Evolutionary conservation across 2,329 filamentous ascomycete genomes (phyloP), one percentile per base, ranked within the genome.

Genomic region (Pseudogymnoascus sp.): DNA sequence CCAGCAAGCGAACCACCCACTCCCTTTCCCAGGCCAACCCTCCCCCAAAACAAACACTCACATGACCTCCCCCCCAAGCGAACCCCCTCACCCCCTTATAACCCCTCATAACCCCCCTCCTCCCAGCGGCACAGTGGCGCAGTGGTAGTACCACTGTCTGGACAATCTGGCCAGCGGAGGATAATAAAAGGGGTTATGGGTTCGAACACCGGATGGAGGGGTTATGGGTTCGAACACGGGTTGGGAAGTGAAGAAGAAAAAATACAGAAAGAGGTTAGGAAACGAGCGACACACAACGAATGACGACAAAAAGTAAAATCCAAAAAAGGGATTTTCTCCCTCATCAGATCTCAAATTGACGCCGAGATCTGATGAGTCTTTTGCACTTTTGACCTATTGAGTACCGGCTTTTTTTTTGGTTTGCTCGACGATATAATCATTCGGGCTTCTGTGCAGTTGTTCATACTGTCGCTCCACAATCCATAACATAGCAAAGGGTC

Each of bases 151-250:
- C 45, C 45, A 52, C 27, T 52, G 45, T 52, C 45, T 15, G 45
- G n/a, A 52, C 45, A 52, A 52, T 52, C 45, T 52, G 45, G 45
- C 45, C 45, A 52, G 45, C 45, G 45, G 27, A 52, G 45, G 45
- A 31, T n/a, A n/a, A n/a, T n/a, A n/a, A 31, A 31, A 13, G 18
- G 40, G 45, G 45, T 52, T 52, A 18, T 12, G 45, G 27, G 12
- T 52, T 52, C 27, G 45, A 52, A 4, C 3, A 13, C 27, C n/a
- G 13, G 42, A 13, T 21, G 39, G n/a, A 5, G n/a, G n/a, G n/a
- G n/a, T n/a, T n/a, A n/a, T n/a, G n/a, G n/a, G n/a, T n/a, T n/a
- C n/a, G n/a, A n/a, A n/a, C n/a, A n/a, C n/a, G n/a, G n/a, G n/a
- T n/a, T n/a, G n/a, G n/a, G n/a, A n/a, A 25, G 18, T 40, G n/a